Evolutionary conservation across 257 asterid species (phyloP), one percentile per base, ranked within the genome.

Genomic region (Scutellaria baicalensis): DNA sequence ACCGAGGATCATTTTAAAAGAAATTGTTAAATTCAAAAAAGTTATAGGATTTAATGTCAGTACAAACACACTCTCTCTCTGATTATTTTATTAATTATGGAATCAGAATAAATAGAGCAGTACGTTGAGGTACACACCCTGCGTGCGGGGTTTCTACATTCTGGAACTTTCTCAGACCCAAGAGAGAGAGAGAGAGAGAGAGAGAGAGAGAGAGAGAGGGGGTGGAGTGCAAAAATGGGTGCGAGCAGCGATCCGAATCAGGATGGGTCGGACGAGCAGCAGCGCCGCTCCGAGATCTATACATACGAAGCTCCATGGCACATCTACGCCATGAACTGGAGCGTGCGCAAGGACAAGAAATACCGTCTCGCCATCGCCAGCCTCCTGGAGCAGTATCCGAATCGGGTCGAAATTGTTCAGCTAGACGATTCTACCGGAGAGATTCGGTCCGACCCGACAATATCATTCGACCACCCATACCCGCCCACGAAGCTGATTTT

Each of bases 251-350:
- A 90, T 57, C 93, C 88, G 12, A 88, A 82, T 38, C 96, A 81
- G 59, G 97, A 86, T 61, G 95, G 88, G 8, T 90, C 96, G 14
- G 98, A 90, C 78, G 98, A 93, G 78, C 97, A 88, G 77, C 98
- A 93, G 76, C 85, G 98, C 23, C 89, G 98, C 44, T 90, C 97
- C 60, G 98, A 93, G 88, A 93, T 93, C 86, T 93, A 93, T 85
- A 93, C 99, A 0, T 89, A 91, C 85, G 97, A 91, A 77, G 95
- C 99, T 17, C 99, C 99, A 16, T 93, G 97, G 97, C 95, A 91
- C 81, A 81, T 93, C 77, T 91, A 91, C 81, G 96, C 96, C 69
- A 91, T 91, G 97, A 91, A 89, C 70, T 93, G 97, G 97, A 82
- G 91, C 55, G 95, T 89, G 0, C 94, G 97, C 66, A 83, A 83